Percentiles rank a stretch among this genome's conserved stretches.
Conservation (phyloP, 176 grass and related monocot genomes). For the Aegilops tauschii region DNA sequence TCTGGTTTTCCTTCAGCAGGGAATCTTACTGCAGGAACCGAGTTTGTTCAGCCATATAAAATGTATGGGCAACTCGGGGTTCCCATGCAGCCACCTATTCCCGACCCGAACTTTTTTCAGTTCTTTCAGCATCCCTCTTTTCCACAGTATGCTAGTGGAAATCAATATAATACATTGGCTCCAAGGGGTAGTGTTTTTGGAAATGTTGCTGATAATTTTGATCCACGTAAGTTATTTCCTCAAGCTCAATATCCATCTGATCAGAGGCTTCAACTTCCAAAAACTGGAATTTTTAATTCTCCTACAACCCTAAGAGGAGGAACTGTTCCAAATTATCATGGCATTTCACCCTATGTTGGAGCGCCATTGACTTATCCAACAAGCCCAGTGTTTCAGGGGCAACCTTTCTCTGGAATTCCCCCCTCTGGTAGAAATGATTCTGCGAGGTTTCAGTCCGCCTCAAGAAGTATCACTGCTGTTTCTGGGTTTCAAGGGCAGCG, state of each 20-base stretch:
- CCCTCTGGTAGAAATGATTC: slow-evolving; percentile 63
- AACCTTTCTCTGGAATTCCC: slow-evolving; percentile 34
- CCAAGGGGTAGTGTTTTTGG: slow-evolving; percentile 55
- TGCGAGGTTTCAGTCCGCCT: slow-evolving; percentile 41
- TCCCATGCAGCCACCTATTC: slow-evolving; percentile 60
- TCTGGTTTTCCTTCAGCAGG: slow-evolving; percentile 49
- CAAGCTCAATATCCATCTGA: slow-evolving; percentile 49
- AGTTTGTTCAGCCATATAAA: slow-evolving; percentile 71
- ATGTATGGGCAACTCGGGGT: slow-evolving; percentile 69
- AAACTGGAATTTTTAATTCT: slow-evolving; percentile 46
- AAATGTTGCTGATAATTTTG: slow-evolving; percentile 53
- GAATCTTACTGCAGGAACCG: slow-evolving; percentile 45
- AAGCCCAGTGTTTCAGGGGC: slow-evolving; percentile 58
- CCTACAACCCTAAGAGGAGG: slow-evolving; percentile 49
- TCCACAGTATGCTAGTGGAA: slow-evolving; percentile 48
- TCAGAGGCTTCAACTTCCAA: slow-evolving; percentile 54
- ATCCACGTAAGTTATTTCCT: slow-evolving; percentile 46
- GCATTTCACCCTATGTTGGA: slow-evolving; percentile 45
- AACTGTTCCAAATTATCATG: slow-evolving; percentile 53
- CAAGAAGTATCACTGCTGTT: slow-evolving; percentile 38
- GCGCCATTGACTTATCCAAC: slow-evolving; percentile 51
- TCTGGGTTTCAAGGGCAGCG: slow-evolving; percentile 60
- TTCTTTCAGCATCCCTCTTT: slow-evolving; percentile 69
- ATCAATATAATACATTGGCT: slow-evolving; percentile 61
- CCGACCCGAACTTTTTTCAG: slow-evolving; percentile 60